A percentile compares a stretch with the other conserved stretches of the same genome.
Conservation (phyloP, 1,284 basidiomycete genomes). For the Albatrellus sp. region DNA sequence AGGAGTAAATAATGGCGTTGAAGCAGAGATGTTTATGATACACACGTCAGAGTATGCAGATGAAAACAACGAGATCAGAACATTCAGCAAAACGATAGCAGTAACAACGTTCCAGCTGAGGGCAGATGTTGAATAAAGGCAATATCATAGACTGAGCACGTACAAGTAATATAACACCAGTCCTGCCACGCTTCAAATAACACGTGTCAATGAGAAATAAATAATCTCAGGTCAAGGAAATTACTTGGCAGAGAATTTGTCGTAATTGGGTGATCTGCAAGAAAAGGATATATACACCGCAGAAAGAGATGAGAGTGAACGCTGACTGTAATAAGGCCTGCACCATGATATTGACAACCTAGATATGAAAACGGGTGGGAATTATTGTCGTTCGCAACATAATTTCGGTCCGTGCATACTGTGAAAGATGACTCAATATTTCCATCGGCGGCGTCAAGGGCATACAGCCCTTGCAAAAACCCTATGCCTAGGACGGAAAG, state of each 20-base stretch:
- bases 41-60: conserved; percentile 80
- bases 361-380: not conserved
- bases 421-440: conserved; percentile 39
- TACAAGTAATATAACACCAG: conserved; percentile 75
- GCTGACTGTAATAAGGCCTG: conserved; percentile 73
- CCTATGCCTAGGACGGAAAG: conserved; percentile 75
- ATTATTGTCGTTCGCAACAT: too few species aligned
- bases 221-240: conserved; percentile 4
- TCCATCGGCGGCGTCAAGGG: conserved; percentile 86
- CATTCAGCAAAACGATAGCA: conserved; percentile 83
- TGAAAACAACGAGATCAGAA: conserved; percentile 90
- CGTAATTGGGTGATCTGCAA: conserved; percentile 69
- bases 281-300: conserved; percentile 1
- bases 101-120: conserved; percentile 77
- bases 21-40: too few species aligned
- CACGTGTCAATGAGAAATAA: conserved; percentile 6
- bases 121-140: not conserved
- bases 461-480: conserved; percentile 79
- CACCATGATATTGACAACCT: conserved; percentile 67
- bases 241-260: conserved; percentile 44
- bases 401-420: conserved; percentile 23
- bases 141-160: conserved; percentile 15
- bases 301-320: not conserved
- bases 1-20: not conserved
- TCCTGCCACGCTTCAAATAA: conserved; percentile 35